A percentile compares a stretch with the other conserved stretches of the same genome.
These are phyloP conservation scores for Pseudopithomyces chartarum DNA, from an alignment of 2,329 filamentous ascomycete genomes.

Conservation along the genomic window DNA sequence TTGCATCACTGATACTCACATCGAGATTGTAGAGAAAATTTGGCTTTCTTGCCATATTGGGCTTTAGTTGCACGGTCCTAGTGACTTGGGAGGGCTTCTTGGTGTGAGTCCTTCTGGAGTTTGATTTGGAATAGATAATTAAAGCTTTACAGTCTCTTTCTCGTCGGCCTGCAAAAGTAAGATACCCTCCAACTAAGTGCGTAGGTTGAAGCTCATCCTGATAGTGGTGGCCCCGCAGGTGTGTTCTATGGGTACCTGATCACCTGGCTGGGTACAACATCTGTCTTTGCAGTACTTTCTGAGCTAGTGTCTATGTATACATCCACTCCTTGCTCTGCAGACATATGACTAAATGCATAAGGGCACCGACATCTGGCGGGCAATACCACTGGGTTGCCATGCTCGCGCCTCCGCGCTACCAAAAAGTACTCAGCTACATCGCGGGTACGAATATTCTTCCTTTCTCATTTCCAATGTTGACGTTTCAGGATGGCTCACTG, in stretches of 20 bases:
- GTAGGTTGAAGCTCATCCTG: background rate
- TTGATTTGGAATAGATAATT: background rate
- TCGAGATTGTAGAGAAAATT: slow-evolving; percentile 12
- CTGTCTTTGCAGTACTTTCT: slow-evolving; percentile 14
- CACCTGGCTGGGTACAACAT: slow-evolving; percentile 17
- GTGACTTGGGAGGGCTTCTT: slow-evolving; percentile 16
- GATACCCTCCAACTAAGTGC: background rate
- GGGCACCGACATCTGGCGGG: slow-evolving; percentile 13
- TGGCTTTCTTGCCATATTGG: slow-evolving; percentile 16
- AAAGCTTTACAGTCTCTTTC: background rate
- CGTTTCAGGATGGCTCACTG: slow-evolving; percentile 43
- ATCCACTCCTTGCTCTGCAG: no score
- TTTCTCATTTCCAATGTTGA: background rate
- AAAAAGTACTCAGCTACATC: slow-evolving; percentile 16
- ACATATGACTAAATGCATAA: no score
- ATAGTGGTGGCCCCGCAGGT: slow-evolving; percentile 21
- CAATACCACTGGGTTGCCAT: slow-evolving; percentile 40
- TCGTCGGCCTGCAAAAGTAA: background rate
- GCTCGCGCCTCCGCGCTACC: slow-evolving; percentile 38
- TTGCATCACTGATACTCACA: background rate
- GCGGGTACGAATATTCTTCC: background rate
- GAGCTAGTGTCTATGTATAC: slow-evolving; percentile 29
- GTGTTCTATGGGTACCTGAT: slow-evolving; percentile 20
- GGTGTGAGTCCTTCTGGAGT: slow-evolving; percentile 4
- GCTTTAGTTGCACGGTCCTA: slow-evolving; percentile 18